Conservation (phyloP, 2,329 filamentous ascomycete genomes). For the Penicillium paneum region DNA sequence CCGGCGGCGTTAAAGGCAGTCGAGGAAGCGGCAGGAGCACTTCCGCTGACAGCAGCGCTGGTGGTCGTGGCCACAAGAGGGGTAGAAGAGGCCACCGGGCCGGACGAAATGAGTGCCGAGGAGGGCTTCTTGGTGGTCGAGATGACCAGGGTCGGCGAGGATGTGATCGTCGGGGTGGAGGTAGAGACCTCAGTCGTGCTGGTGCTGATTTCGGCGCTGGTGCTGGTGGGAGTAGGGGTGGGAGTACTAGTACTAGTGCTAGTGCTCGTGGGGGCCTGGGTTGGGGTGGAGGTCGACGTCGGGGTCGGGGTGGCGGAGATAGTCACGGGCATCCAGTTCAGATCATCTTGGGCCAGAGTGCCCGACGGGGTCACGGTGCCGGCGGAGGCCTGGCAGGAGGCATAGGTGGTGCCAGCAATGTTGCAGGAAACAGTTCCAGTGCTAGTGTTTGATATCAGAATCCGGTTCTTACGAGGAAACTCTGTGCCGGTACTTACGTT, state of each 20-base stretch:
- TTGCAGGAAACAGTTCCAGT: constrained; percentile 25
- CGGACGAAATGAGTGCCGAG: constrained; percentile 15
- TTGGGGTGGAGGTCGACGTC: constrained; percentile 18
- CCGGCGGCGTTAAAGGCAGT: constrained; percentile 24
- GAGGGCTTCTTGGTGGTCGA: constrained; percentile 17
- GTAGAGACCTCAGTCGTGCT: background rate
- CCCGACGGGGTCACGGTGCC: constrained; percentile 17
- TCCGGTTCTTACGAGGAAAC: background rate
- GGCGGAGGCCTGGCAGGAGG: constrained; percentile 22
- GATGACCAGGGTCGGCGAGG: constrained; percentile 1
- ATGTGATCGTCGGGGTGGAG: constrained; percentile 12
- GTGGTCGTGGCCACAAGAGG: constrained; percentile 4
- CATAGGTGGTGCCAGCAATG: constrained; percentile 24
- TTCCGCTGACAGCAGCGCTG: constrained; percentile 1
- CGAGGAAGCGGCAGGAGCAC: constrained; percentile 10
- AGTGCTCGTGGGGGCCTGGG: constrained; percentile 15
- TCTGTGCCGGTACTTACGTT: constrained; percentile 13
- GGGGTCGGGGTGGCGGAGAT: constrained; percentile 21
- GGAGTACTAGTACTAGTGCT: constrained; percentile 10
- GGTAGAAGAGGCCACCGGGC: constrained; percentile 12
- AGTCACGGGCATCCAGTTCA: constrained; percentile 30
- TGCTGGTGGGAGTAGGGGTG: constrained; percentile 16
- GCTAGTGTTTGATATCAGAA: constrained; percentile 6
- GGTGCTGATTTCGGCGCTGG: constrained; percentile 6
- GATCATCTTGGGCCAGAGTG: constrained; percentile 16